These are phyloP conservation scores for Pachysolen tannophilus DNA, from an alignment of 805 yeast species.

Conservation along the genomic window DNA sequence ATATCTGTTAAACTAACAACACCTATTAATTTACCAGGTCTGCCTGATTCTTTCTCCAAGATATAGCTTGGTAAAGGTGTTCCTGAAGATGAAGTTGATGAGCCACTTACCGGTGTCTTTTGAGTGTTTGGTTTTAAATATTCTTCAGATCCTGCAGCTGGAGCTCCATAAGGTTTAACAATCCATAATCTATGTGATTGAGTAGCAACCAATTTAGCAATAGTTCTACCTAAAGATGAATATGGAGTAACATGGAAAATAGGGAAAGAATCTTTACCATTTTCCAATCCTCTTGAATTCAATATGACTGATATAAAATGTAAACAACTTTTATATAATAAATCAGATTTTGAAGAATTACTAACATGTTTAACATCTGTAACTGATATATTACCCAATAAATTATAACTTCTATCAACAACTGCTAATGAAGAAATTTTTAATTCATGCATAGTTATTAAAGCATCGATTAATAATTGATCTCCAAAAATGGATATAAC, in stretches of 20 bases:
- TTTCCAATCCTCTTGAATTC: conserved; percentile 81
- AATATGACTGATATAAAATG: conserved; percentile 84
- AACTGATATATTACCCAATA: conserved; percentile 88
- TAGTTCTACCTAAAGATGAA: conserved; percentile 76
- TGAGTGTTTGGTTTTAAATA: conserved; percentile 1
- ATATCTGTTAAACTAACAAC: conserved; percentile 91
- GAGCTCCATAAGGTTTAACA: conserved; percentile 42
- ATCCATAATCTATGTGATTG: conserved; percentile 87
- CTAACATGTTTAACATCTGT: conserved; percentile 90
- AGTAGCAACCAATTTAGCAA: conserved; percentile 94
- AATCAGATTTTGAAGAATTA: conserved; percentile 76
- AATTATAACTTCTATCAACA: conserved; percentile 65
- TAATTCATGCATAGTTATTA: conserved; percentile 74
- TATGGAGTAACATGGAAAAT: conserved; percentile 84
- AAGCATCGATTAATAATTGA: conserved; percentile 78
- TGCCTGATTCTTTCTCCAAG: conserved; percentile 28
- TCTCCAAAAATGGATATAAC: conserved; percentile 85
- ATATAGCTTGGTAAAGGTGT: conserved; percentile 6
- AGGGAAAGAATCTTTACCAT: conserved; percentile 95
- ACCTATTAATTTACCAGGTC: conserved; percentile 80
- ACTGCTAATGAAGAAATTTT: conserved; percentile 90
- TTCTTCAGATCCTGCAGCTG: conserved; percentile 5
- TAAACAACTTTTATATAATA: conserved; percentile 74
- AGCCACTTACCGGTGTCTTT: conserved; percentile 11
- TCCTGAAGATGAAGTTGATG: conserved; percentile 8